Percentiles rank a stretch among this genome's conserved stretches.
phyloP scores from a whole-genome alignment of 1,284 basidiomycete species.

The Veloporphyrellus conicus region DNA sequence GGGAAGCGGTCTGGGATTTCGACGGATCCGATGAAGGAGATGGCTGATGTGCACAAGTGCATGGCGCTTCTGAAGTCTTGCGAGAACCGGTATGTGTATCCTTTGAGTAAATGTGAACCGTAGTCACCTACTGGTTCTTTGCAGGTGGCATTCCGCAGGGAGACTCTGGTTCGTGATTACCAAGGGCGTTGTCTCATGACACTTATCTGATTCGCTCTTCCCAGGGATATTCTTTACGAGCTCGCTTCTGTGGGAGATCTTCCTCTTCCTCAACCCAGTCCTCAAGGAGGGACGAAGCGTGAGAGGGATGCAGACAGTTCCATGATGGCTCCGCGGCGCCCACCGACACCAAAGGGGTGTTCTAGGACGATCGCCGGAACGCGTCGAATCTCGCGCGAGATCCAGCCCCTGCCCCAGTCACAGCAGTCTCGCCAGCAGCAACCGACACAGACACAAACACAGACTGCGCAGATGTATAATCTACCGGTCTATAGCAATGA shows the following conservation, averaged over 20 bases:
- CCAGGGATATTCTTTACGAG: constrained; percentile 65
- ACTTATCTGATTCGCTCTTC: not conserved
- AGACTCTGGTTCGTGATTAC: constrained; percentile 26
- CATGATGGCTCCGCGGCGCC: constrained; percentile 1
- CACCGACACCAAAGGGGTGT: constrained; percentile 8
- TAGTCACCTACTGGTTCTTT: not conserved
- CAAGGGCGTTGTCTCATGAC: not conserved
- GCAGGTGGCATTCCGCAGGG: constrained; percentile 29
- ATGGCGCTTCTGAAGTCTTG: constrained; percentile 45
- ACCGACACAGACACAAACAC: not conserved
- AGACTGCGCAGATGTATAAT: constrained; percentile 4
- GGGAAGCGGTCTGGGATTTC: constrained; percentile 48
- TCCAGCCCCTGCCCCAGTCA: constrained; percentile 1
- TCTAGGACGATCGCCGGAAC: constrained; percentile 34
- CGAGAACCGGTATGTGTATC: constrained; percentile 31
- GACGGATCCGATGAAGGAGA: constrained; percentile 49
- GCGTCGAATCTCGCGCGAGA: constrained; percentile 31
- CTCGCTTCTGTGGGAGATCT: constrained; percentile 64
- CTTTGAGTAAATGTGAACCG: not conserved
- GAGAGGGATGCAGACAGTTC: constrained; percentile 53
- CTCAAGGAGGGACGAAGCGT: constrained; percentile 51
- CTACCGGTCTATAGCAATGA: constrained; percentile 61
- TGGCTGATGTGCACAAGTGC: constrained; percentile 61
- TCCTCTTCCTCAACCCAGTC: constrained; percentile 52
- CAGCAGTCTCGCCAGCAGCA: constrained; percentile 15